Base-by-base conservation (phyloP, 441 rosid genomes). In the Mallotus japonicus region DNA sequence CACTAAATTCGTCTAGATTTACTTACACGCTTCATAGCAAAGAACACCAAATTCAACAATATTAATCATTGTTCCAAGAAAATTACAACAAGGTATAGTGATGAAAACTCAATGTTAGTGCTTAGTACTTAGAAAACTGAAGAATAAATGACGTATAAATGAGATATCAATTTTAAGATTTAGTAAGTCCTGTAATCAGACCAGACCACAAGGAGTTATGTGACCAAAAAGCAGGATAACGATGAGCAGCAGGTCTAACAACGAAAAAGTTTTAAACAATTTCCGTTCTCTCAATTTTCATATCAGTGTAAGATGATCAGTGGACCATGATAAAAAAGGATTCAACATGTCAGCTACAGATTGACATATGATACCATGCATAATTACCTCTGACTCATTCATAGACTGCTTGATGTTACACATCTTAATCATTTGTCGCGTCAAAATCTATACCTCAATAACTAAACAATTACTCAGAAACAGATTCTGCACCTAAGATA, bases 311-410 rank as follows among this genome's bases (percentile, higher is more conserved):
- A 60, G 42, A 28, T 28, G 10, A 61, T 61, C 10, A 32, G 42
- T 61, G 14, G 20, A 61, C 10, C 20, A 65, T 65, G 20, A 65
- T 13, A 44, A 65, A 20, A 28, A 11, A 4, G 17, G 9, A 65
- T 63, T 44, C 68, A 65, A 65, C 34, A 65, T n/a, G 68, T 19
- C n/a, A 3, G 28, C 37, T 62, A 8, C 20, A 62, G 47, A 56
- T 56, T 56, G 28, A 8, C 19, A 62, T 55, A 57, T 20, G 28
- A 20, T 57, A 24, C 34, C 46, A 61, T 32, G 11, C 65, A 34
- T 15, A 32, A 61, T 12, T 6, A 15, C 34, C 20, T 44, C 17
- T 9, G 46, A 8, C 47, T 54, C 40, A 37, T 10, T 42, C 55
- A 19, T 19, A 10, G 54, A 20, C 55, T 28, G 47, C 54, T 46